Conservation (phyloP, 192 early-diverging fungal genomes). For the Mortierella alpina region DNA sequence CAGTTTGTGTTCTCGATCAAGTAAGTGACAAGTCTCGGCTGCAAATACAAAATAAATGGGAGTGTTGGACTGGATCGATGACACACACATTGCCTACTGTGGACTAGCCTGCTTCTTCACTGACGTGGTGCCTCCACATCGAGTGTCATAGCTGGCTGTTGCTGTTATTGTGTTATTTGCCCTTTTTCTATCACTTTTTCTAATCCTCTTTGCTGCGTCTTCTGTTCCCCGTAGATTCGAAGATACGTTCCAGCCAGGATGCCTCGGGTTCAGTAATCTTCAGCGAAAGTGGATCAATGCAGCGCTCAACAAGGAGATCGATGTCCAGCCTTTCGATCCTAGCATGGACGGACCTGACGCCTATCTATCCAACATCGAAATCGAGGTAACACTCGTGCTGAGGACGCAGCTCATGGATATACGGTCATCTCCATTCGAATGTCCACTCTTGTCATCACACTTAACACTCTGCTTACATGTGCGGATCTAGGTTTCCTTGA, state of each 20-base stretch:
- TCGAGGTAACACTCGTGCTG: constrained; percentile 22
- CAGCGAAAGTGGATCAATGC: constrained; percentile 62
- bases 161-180: neutral
- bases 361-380: constrained; percentile 38
- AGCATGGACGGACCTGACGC: constrained; percentile 52
- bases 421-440: too few relatives aligned
- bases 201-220: neutral
- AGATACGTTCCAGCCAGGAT: constrained; percentile 12
- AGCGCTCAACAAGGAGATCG: constrained; percentile 65
- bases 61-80: constrained; percentile 3
- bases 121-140: too few relatives aligned
- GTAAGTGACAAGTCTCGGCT: constrained; percentile 45
- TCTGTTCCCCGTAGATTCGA: constrained; percentile 13
- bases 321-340: constrained; percentile 62
- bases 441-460: neutral
- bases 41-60: neutral
- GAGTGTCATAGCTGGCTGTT: too few relatives aligned
- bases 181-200: neutral
- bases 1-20: constrained; percentile 84
- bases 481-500: constrained; percentile 64
- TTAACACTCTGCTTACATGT: neutral
- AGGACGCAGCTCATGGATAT: too few relatives aligned
- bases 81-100: neutral
- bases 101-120: neutral
- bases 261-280: constrained; percentile 42